Evolutionary conservation across 306 rosid species (phyloP), one percentile per base, ranked within the genome.

Genomic region (Canavalia gladiata): DNA sequence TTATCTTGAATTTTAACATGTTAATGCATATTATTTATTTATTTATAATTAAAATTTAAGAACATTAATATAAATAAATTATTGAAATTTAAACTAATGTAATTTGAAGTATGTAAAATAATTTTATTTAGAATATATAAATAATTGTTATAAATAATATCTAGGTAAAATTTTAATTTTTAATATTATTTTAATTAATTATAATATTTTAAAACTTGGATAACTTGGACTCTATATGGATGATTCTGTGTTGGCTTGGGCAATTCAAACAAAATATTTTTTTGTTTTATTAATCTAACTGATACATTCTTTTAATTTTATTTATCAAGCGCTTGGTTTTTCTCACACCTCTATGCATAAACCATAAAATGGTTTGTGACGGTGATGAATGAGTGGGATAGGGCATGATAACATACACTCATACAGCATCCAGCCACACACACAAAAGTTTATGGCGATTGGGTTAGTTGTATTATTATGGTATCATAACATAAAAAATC

Each of bases 401-500:
- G n/a, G 60, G 35, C 71, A 54, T 52, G 67, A 47, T 13, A 0
- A 30, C 58, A 63, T 64, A 50, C 35, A 39, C 5, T 10, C 42
- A 43, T 30, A 68, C 25, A 55, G 10, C 25, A 18, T 18, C 34
- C 43, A 81, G 6, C 31, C 66, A 67, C 30, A 68, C 52, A 10
- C 59, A 7, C 39, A 5, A 57, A 63, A 51, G 54, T 37, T 51
- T 63, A 63, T 69, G 34, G 64, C 11, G 46, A 66, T 59, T 68
- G 69, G 52, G 45, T 66, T 68, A 72, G 68, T 76, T 68, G 72
- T 64, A 76, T 76, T 72, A 49, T 50, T 72, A 59, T 50, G 78
- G 83, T 5, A 71, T 80, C 78, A 71, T 58, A 29, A 49, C 39
- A 82, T 68, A 76, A 76, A 59, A 76, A 12, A 76, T 55, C 72